Base-by-base conservation (phyloP, 2,329 filamentous ascomycete genomes). In the Lachnellula cervina region DNA sequence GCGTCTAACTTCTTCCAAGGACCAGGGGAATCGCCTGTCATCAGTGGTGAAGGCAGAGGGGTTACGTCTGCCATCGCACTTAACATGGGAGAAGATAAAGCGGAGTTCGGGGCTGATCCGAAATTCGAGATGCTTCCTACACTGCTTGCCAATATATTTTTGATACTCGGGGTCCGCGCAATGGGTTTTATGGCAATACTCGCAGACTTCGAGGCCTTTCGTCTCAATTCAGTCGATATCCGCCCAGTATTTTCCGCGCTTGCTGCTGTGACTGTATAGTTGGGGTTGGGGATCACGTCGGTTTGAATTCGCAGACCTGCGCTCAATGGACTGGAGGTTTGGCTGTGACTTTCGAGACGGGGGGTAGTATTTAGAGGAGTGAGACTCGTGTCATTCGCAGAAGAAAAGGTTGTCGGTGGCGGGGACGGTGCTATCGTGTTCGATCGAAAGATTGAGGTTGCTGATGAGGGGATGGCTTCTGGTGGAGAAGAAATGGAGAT, bases 61-160 rank as follows among this genome's bases (percentile, higher is more conserved):
- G 89, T 93, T 59, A 94, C 75, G 69, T 90, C 87, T 59, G 85
- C 84, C 83, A 91, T 87, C 46, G 88, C 87, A 57, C 84, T 80
- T 53, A 91, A 82, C 61, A 88, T 81, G 3, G 88, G 88, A 54
- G 88, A 91, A 6, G 87, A 82, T n/a, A 87, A 77, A 32, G 80
- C 75, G 3, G 87, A 90, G 64, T 81, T 87, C 13, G 86, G 79
- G 1, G 83, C 77, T 38, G 81, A 84, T 16, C 71, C 68, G 28
- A 75, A 70, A 43, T 64, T 61, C 16, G 64, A 64, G 25, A 53
- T 67, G 55, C 64, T 68, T 25, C 79, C 76, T 35, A 82, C 73
- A 58, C 74, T 74, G 65, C 74, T 76, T 45, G 74, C 70, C 17
- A 83, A 70, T 47, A 77, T 74, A 45, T 80, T 76, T 65, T 84